Conservation (phyloP, 148 eudicot species). For the Rhododendron henanense region DNA sequence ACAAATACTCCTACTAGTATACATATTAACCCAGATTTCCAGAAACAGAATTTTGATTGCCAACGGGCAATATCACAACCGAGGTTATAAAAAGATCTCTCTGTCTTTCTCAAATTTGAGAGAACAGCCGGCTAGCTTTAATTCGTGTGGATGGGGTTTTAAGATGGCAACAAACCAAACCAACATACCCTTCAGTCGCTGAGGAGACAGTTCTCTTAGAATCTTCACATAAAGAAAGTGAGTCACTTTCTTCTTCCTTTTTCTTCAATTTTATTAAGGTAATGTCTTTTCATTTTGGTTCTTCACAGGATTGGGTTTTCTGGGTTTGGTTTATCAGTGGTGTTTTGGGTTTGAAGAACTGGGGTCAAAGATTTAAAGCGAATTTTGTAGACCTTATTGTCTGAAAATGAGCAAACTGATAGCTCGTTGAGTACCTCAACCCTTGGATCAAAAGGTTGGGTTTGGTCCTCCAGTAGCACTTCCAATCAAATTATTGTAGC, state of each 20-base stretch:
- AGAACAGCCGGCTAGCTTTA: neutral
- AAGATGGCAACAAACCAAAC: neutral
- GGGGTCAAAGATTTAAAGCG: neutral
- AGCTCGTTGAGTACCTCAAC: neutral
- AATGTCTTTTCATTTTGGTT: neutral
- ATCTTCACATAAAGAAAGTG: neutral
- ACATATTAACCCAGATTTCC: neutral
- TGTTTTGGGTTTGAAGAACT: neutral
- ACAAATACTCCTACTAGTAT: no score
- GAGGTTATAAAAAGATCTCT: neutral
- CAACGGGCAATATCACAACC: neutral
- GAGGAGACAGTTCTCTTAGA: neutral
- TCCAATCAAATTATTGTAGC: neutral
- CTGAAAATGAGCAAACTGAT: neutral
- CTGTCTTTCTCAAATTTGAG: neutral
- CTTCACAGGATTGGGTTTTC: neutral
- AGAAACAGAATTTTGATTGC: neutral
- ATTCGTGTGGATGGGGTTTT: neutral
- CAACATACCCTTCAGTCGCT: neutral
- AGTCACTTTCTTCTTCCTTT: neutral
- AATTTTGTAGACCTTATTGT: neutral
- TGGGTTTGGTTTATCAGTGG: neutral
- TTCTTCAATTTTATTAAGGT: neutral
- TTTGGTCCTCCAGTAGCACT: neutral
- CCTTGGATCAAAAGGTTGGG: neutral